Base-by-base conservation (phyloP, 1,284 basidiomycete species). In the Porogramme epimiltina region DNA sequence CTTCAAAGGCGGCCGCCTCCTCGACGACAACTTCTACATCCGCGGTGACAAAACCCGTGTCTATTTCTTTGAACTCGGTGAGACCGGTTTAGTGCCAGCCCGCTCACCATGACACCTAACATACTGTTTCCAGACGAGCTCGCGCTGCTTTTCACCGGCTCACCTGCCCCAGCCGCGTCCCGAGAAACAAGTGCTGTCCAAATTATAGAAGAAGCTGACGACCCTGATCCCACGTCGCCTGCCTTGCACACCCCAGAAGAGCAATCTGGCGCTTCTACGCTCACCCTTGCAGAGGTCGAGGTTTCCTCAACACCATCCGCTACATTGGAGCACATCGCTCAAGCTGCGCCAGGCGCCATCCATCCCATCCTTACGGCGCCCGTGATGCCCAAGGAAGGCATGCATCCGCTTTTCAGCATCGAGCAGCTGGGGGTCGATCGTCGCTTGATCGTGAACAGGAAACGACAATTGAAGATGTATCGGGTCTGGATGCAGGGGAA, bases 31-130 rank as follows among this genome's bases (percentile, higher is more conserved):
- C 67, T 91, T 96, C 58, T 98, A 98, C 64, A 88, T 95, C 45
- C 82, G 96, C 42, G 96, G 96, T 1, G 96, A 99, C 70, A 96
- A 95, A 59, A 99, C 96, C 0, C 78, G 97, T 31, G 95, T 98
- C 0, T 98, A 97, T 70, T 98, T 97, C 69, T 98, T 98, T 63
- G 89, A 91, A 56, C 69, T 89, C 18, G 91, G 92, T 89, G 58
- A 41, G 78, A 66, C 1, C 18, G 2, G 9, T 18, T 25, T 2
- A 15, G 42, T 40, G 19, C 3, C 36, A 26, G 19, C 43, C n/a
- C n/a, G n/a, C n/a, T n/a, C n/a, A n/a, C n/a, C n/a, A n/a, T 53
- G n/a, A 36, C 37, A 25, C 31, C 34, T 39, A 8, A 39, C 11
- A 15, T 20, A 16, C 19, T 16, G 19, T n/a, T 13, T 19, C 23